Percentiles rank a stretch among this genome's conserved stretches.
Evolutionary conservation across 192 early-diverging fungal genomes (phyloP).

Genomic region (Entomortierella beljakovae): DNA sequence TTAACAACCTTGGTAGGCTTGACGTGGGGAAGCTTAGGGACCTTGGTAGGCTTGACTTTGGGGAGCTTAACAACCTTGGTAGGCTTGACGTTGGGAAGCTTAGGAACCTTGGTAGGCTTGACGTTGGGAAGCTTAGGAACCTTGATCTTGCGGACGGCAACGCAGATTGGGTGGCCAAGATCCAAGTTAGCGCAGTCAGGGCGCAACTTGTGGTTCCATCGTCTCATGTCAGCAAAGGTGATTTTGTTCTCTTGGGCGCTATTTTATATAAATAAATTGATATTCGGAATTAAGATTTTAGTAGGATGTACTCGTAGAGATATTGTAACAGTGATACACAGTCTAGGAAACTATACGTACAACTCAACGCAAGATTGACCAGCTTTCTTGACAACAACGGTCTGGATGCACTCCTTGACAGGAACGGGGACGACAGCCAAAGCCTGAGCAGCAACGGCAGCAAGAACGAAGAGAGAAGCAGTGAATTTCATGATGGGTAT

Average conservation of each 20-base stretch:
- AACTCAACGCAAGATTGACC: background rate
- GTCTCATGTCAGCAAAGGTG: conserved; percentile 27
- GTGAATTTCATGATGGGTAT: conserved; percentile 41
- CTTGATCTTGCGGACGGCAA: background rate
- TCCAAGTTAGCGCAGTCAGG: conserved; percentile 45
- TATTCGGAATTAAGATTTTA: background rate
- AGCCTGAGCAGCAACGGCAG: conserved; percentile 41
- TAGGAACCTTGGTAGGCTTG: background rate
- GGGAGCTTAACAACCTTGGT: no score
- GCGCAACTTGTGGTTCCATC: conserved; percentile 38
- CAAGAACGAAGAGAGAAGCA: conserved; percentile 29
- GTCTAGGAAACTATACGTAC: background rate
- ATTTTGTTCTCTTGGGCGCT: conserved; percentile 16
- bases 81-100: conserved; percentile 12
- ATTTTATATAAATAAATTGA: background rate
- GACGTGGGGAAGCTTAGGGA: no score
- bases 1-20: background rate
- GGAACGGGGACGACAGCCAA: conserved; percentile 47
- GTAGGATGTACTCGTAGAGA: background rate
- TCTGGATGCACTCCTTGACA: conserved; percentile 32
- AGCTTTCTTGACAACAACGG: conserved; percentile 37
- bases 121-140: background rate
- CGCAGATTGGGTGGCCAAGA: conserved; percentile 22
- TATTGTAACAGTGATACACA: background rate
- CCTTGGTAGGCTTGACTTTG: no score